Percentiles rank a stretch among this genome's conserved stretches.
Conservation (phyloP, 2,329 filamentous ascomycete species). For the Neodidymelliopsis sp. region DNA sequence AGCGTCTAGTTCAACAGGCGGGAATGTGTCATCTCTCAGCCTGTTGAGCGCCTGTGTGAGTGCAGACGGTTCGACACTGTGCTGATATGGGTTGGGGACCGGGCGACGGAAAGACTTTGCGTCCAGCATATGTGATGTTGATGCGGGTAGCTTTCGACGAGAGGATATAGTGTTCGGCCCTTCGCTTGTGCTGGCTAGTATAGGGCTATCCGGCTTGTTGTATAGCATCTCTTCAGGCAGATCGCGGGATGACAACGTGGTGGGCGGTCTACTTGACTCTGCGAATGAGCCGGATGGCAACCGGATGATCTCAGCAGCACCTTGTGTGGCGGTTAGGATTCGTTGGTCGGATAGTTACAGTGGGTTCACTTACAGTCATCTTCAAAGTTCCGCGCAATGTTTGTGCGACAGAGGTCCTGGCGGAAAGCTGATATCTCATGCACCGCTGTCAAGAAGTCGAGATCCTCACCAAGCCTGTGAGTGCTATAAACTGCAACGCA, state of each 20-base stretch:
- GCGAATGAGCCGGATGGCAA: constrained; percentile 1
- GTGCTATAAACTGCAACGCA: constrained; percentile 50
- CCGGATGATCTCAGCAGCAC: constrained; percentile 14
- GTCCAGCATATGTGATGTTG: too few species aligned
- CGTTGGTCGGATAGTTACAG: not conserved
- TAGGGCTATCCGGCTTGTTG: constrained; percentile 17
- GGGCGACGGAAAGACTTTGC: not conserved
- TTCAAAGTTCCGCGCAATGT: constrained; percentile 48
- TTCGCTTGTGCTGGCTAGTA: not conserved
- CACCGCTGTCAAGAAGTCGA: constrained; percentile 48
- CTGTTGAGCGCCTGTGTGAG: constrained; percentile 5
- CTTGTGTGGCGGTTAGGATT: not conserved
- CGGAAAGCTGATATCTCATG: constrained; percentile 50
- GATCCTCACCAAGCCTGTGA: constrained; percentile 47
- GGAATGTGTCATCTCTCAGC: not conserved
- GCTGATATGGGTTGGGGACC: constrained; percentile 6
- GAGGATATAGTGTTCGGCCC: too few species aligned
- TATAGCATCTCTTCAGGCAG: constrained; percentile 27
- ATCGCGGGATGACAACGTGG: constrained; percentile 15
- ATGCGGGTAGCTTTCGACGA: too few species aligned
- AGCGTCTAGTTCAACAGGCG: not conserved
- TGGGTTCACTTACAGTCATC: constrained; percentile 49
- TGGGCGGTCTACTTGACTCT: constrained; percentile 10
- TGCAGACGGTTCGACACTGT: constrained; percentile 6
- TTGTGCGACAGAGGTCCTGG: constrained; percentile 51